Percentiles rank a stretch among this genome's conserved stretches.
phyloP scores from a whole-genome alignment of 345 rosid genomes.

The Eucalyptus pauciflora region DNA sequence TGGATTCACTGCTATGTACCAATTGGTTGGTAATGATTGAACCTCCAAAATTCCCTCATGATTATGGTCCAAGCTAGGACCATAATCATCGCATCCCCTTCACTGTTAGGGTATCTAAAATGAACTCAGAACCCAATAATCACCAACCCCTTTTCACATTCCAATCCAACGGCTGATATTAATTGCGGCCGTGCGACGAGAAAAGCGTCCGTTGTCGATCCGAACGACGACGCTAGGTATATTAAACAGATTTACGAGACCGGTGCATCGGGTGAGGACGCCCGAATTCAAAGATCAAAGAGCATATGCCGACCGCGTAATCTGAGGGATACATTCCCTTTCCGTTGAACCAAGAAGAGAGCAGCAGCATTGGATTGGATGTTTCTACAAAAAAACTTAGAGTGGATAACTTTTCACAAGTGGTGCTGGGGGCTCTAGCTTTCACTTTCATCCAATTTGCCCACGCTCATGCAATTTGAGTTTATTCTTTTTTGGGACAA shows the following conservation, averaged over 20 bases:
- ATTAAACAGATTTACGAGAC: not conserved
- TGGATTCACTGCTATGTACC: not conserved
- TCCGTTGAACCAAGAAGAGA: not conserved
- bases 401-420: not conserved
- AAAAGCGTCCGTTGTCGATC: not conserved
- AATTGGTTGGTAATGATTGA: not conserved
- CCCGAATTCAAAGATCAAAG: not conserved
- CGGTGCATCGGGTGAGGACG: not conserved
- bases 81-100: constrained; percentile 3
- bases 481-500: too few species aligned
- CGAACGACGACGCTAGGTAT: not conserved
- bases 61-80: not conserved
- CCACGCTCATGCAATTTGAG: not conserved
- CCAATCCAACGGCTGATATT: not conserved
- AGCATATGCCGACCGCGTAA: accelerated
- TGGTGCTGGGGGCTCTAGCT: not conserved
- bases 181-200: not conserved
- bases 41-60: not conserved
- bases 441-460: not conserved
- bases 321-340: not conserved
- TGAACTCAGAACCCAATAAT: not conserved
- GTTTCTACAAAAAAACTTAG: not conserved
- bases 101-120: constrained; percentile 5
- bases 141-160: not conserved
- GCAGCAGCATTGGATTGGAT: not conserved